A percentile compares a stretch with the other conserved stretches of the same genome.
These are phyloP conservation scores for Scedosporium aurantiacum DNA, from an alignment of 2,329 filamentous ascomycete genomes.

Conservation along the genomic window DNA sequence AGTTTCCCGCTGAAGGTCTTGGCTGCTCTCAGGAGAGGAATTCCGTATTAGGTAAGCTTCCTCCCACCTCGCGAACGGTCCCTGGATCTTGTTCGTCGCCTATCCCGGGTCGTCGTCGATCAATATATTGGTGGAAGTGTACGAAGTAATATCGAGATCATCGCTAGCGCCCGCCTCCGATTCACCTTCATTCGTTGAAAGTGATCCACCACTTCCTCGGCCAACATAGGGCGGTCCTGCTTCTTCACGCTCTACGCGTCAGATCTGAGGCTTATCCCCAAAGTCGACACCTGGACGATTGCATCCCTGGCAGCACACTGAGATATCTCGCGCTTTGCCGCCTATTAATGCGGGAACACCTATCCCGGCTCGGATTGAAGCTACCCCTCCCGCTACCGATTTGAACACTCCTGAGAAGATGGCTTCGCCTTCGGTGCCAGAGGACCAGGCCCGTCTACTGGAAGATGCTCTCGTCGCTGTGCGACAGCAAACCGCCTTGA, in stretches of 20 bases:
- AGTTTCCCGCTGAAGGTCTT: background rate
- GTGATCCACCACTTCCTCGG: background rate
- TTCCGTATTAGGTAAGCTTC: background rate
- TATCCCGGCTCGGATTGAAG: background rate
- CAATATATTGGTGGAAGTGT: slow-evolving; percentile 4
- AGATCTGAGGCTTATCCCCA: background rate
- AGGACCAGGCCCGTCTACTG: slow-evolving; percentile 83
- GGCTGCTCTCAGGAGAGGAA: background rate
- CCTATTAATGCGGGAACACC: background rate
- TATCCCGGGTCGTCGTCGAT: background rate
- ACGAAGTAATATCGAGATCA: slow-evolving; percentile 4
- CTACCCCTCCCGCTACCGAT: background rate
- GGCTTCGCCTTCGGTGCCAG: slow-evolving; percentile 51
- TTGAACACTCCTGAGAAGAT: slow-evolving; percentile 14
- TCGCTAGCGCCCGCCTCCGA: background rate
- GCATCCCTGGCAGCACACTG: background rate
- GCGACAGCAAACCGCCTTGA: slow-evolving; percentile 89
- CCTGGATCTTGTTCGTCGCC: background rate
- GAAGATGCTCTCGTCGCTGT: slow-evolving; percentile 96
- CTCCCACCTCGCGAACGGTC: background rate
- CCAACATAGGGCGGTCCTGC: background rate
- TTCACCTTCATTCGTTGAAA: background rate
- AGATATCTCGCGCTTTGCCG: background rate
- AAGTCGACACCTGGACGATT: background rate
- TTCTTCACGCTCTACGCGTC: background rate